These are phyloP conservation scores for Fusarium longipes DNA, from an alignment of 2,329 filamentous ascomycete species.

Conservation along the genomic window DNA sequence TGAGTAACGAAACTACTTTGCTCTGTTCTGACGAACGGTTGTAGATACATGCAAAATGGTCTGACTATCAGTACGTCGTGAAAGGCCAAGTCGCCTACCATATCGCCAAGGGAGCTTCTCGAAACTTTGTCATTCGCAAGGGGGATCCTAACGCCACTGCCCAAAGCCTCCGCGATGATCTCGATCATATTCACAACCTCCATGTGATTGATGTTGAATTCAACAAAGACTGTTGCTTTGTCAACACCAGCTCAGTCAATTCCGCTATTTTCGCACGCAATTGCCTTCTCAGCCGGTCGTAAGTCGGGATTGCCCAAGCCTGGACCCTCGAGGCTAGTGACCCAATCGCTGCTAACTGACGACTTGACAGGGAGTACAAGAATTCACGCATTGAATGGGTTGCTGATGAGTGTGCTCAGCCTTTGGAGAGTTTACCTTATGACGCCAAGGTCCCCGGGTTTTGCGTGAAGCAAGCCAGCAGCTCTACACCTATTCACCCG, in stretches of 20 bases:
- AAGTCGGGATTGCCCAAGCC: constrained; percentile 42
- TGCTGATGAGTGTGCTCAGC: constrained; percentile 76
- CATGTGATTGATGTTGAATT: constrained; percentile 75
- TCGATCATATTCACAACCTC: constrained; percentile 86
- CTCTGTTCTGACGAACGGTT: not conserved
- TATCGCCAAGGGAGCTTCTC: constrained; percentile 73
- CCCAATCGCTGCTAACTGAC: constrained; percentile 26
- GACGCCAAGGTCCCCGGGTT: not conserved
- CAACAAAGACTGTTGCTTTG: constrained; percentile 68
- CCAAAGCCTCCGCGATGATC: constrained; percentile 73
- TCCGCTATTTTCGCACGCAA: constrained; percentile 79
- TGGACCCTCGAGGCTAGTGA: not conserved
- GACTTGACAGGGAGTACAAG: constrained; percentile 71
- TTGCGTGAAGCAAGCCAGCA: not conserved
- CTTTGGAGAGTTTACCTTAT: constrained; percentile 53
- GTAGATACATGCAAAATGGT: constrained; percentile 77
- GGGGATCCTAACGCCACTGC: constrained; percentile 70
- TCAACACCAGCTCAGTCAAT: constrained; percentile 81
- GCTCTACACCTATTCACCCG: not conserved
- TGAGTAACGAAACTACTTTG: not conserved
- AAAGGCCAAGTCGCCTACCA: constrained; percentile 72
- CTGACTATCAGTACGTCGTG: constrained; percentile 75
- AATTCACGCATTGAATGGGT: constrained; percentile 76
- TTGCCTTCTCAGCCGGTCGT: constrained; percentile 77
- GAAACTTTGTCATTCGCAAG: constrained; percentile 77